Percentiles rank a stretch among this genome's conserved stretches.
These are phyloP conservation scores for Colletotrichum scovillei DNA, from an alignment of 2,329 filamentous ascomycete genomes.

Conservation along the genomic window DNA sequence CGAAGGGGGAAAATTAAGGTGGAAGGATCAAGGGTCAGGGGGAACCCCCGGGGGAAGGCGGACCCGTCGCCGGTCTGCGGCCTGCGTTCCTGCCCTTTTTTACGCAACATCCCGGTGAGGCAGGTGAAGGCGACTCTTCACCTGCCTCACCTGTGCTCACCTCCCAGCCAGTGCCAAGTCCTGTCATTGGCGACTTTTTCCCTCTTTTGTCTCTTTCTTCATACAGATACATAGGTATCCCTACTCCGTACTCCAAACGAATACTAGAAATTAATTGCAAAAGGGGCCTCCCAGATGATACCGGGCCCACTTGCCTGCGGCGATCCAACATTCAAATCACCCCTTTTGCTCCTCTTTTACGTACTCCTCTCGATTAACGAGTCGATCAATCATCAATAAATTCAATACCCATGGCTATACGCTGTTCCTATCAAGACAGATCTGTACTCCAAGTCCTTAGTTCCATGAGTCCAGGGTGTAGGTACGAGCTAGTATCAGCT, in stretches of 20 bases:
- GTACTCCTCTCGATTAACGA: neutral
- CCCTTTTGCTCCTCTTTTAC: neutral
- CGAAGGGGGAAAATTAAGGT: neutral
- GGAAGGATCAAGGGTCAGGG: neutral
- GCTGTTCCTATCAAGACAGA: neutral
- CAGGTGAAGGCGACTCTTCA: neutral
- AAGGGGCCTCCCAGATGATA: neutral
- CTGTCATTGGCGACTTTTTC: neutral
- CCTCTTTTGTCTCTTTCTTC: neutral
- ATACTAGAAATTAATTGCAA: neutral
- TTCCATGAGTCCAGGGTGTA: too few species aligned
- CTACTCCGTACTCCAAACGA: too few species aligned
- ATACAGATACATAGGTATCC: too few species aligned
- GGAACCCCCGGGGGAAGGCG: too few species aligned
- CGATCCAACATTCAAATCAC: neutral
- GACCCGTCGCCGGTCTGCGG: neutral
- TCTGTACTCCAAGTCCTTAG: too few species aligned
- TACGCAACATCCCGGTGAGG: neutral
- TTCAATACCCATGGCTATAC: neutral
- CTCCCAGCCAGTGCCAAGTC: too few species aligned
- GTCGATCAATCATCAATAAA: neutral
- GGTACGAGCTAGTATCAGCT: neutral
- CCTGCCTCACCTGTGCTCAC: neutral
- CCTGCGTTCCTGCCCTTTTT: too few species aligned
- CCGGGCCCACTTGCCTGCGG: neutral